Evolutionary conservation across 495 filamentous ascomycete genomes (phyloP).

Genomic region (Neohortaea acidophila): DNA sequence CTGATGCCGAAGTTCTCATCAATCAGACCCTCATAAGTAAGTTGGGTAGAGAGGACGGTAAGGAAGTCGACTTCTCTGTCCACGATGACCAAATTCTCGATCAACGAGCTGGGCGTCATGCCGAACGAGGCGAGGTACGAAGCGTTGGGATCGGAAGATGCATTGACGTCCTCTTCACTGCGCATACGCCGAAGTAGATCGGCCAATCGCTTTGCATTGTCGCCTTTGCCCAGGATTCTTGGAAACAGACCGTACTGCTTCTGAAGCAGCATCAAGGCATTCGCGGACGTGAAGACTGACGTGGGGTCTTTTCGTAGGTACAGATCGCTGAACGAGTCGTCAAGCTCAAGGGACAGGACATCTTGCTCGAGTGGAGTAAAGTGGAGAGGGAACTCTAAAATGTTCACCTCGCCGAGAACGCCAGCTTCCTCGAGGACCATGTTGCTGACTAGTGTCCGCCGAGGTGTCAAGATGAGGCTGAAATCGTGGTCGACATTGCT

Average conservation of each 20-base stretch:
- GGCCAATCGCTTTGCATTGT: constrained; percentile 75
- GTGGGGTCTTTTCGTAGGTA: constrained; percentile 90
- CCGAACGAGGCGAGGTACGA: constrained; percentile 32
- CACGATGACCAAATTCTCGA: constrained; percentile 84
- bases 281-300: constrained; percentile 68
- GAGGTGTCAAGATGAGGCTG: constrained; percentile 81
- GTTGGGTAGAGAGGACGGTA: constrained; percentile 77
- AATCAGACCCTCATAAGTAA: constrained; percentile 93
- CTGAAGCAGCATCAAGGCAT: constrained; percentile 91
- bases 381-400: constrained; percentile 69
- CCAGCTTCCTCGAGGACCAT: constrained; percentile 86
- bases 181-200: constrained; percentile 89
- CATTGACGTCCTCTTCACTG: constrained; percentile 57
- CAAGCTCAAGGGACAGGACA: constrained; percentile 77
- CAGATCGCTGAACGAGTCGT: constrained; percentile 70
- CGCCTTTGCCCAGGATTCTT: constrained; percentile 88
- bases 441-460: constrained; percentile 81
- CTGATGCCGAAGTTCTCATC: constrained; percentile 88
- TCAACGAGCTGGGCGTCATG: constrained; percentile 69
- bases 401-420: constrained; percentile 79
- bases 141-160: constrained; percentile 23
- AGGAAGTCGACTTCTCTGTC: constrained; percentile 90
- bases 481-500: constrained; percentile 85
- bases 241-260: constrained; percentile 86
- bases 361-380: constrained; percentile 88